Evolutionary conservation across 1,139 yeast genomes (phyloP), one percentile per base, ranked within the genome.

Genomic region (Protomyces lactucae-debilis): DNA sequence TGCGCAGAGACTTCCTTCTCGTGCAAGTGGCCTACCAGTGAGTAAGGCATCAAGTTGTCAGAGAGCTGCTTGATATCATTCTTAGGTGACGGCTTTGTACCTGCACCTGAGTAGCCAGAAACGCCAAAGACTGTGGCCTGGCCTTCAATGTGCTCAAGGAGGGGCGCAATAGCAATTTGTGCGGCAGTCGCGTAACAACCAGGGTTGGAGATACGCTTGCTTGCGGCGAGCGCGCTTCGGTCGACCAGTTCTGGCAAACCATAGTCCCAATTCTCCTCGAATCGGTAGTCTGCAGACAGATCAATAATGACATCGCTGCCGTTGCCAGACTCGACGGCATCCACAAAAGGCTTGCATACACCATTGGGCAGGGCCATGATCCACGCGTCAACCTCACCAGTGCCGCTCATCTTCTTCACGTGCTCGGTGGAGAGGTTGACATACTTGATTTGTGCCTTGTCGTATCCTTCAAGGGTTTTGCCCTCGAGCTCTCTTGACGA

Each of bases 151-250:
- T 71, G 71, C 21, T 77, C 74, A 36, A 77, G 72, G 72, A 95
- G 79, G 40, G 99, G 99, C 52, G 95, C 86, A 74, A 95, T 86
- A 9, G 97, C 95, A 59, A 90, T 78, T 79, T 95, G 98, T 4
- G 98, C 95, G 64, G 95, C 98, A 60, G 99, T 93, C 18, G 99
- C 98, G 74, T 92, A 93, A 79, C 99, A 93, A 61, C 99, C 99
- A 3, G 99, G 99, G 78, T 95, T 93, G 4, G 97, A 86, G 69
- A 93, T 89, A 75, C 87, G 88, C 72, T 82, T 84, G 21, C 98
- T 93, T n/a, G 78, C 73, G 48, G 88, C 83, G 71, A 93, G 87
- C 9, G 74, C 74, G 14, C 78, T 73, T 74, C 99, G 85, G 70
- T 84, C 81, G 69, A 83, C 85, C 70, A 89, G 79, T 73, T 85